These are phyloP conservation scores for Entelexis sorbosivorans DNA, from an alignment of 1,139 yeast genomes.

Conservation along the genomic window DNA sequence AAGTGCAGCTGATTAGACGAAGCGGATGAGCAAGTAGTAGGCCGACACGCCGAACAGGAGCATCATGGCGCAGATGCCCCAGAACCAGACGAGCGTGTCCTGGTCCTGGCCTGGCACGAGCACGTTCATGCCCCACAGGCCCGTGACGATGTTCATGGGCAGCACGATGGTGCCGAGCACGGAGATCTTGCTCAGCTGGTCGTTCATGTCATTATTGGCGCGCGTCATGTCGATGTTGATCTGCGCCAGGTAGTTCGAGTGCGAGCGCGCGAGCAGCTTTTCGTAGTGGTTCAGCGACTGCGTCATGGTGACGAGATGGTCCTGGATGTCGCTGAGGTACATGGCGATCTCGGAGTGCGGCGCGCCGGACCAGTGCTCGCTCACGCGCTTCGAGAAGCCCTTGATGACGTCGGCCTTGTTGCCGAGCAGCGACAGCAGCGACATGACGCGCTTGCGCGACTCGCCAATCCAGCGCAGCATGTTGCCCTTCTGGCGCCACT, in stretches of 20 bases:
- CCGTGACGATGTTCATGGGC: constrained; percentile 90
- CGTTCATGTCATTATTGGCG: constrained; percentile 95
- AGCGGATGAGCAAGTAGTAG: constrained; percentile 27
- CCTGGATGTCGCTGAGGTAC: constrained; percentile 90
- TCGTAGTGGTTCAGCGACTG: constrained; percentile 90
- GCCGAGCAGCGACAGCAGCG: constrained; percentile 68
- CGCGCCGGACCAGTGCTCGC: constrained; percentile 68
- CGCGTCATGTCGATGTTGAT: constrained; percentile 94
- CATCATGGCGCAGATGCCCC: constrained; percentile 30
- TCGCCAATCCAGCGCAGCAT: constrained; percentile 92
- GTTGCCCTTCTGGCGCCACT: constrained; percentile 88
- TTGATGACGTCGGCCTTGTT: constrained; percentile 93
- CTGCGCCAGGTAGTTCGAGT: constrained; percentile 90
- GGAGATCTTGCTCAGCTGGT: constrained; percentile 85
- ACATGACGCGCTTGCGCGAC: constrained; percentile 89
- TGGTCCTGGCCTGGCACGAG: constrained; percentile 78
- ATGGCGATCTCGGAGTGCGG: constrained; percentile 73
- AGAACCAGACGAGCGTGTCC: constrained; percentile 72
- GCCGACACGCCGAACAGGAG: constrained; percentile 30
- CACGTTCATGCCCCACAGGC: constrained; percentile 98
- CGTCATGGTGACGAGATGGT: constrained; percentile 76
- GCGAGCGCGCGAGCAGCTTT: constrained; percentile 81
- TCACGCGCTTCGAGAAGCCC: constrained; percentile 84
- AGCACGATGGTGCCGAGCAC: constrained; percentile 88
- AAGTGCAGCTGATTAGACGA: constrained; percentile 11